Evolutionary conservation across 139 green algal species (phyloP).

Genomic region (Marvania coccoides): DNA sequence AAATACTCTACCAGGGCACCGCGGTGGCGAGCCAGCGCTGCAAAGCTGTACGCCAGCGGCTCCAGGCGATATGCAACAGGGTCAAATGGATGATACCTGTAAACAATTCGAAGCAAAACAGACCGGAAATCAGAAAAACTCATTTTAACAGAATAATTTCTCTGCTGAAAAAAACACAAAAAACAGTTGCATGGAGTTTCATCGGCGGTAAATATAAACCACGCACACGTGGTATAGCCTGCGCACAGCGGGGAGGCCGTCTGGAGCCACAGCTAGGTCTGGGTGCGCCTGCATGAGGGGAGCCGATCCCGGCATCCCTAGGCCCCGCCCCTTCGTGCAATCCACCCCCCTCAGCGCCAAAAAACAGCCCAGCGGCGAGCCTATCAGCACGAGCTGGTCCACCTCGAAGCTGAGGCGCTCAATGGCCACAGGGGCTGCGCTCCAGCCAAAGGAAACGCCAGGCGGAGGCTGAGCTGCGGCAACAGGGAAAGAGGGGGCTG

Average conservation of each 20-base stretch:
- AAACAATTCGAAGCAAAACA: too few species aligned
- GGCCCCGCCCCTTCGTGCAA: slow-evolving; percentile 7
- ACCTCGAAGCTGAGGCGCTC: slow-evolving; percentile 35
- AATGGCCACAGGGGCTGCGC: not conserved
- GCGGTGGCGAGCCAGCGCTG: not conserved
- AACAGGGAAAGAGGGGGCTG: not conserved
- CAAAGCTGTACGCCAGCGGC: slow-evolving; percentile 26
- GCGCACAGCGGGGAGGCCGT: slow-evolving; percentile 45
- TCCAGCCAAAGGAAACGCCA: slow-evolving; percentile 3
- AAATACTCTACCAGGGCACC: slow-evolving; percentile 3
- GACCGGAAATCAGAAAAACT: too few species aligned
- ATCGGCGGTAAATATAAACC: too few species aligned
- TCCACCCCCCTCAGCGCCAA: slow-evolving; percentile 51
- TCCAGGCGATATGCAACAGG: slow-evolving; percentile 61
- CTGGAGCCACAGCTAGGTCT: not conserved
- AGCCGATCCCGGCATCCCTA: slow-evolving; percentile 27
- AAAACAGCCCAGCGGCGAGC: slow-evolving; percentile 67
- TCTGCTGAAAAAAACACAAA: too few species aligned
- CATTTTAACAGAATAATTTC: too few species aligned
- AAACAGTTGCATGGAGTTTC: too few species aligned
- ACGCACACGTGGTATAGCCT: slow-evolving; percentile 59
- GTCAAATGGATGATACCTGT: slow-evolving; percentile 74
- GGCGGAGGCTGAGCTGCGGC: not conserved
- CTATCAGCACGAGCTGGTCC: slow-evolving; percentile 55
- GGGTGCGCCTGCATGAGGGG: slow-evolving; percentile 7